Percentiles rank a stretch among this genome's conserved stretches.
These are phyloP conservation scores for Candida tibetensis DNA, from an alignment of 805 yeast species.

Conservation along the genomic window DNA sequence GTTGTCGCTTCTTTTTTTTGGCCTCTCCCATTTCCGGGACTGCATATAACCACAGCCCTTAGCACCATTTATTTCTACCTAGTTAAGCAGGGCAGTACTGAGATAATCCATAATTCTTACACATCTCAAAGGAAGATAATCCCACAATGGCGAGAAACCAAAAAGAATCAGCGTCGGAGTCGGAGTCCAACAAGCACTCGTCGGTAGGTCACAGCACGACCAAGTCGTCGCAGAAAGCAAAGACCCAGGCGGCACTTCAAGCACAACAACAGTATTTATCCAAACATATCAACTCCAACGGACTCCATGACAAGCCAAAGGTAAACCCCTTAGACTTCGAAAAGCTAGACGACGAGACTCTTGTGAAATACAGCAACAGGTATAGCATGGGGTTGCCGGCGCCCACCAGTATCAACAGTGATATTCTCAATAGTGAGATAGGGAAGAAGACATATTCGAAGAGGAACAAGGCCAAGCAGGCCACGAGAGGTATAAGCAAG, in stretches of 20 bases:
- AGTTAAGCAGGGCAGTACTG: too few relatives aligned
- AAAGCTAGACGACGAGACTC: constrained; percentile 55
- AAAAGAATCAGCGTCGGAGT: constrained; percentile 40
- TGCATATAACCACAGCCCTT: too few relatives aligned
- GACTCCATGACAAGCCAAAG: constrained; percentile 55
- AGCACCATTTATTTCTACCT: too few relatives aligned
- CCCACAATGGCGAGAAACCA: constrained; percentile 6
- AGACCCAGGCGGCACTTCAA: constrained; percentile 60
- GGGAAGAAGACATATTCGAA: constrained; percentile 66
- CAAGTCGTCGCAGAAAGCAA: constrained; percentile 55
- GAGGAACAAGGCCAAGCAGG: constrained; percentile 16
- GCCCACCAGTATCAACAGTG: constrained; percentile 67
- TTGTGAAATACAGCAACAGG: constrained; percentile 65
- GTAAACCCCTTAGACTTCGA: constrained; percentile 69
- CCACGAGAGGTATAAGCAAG: constrained; percentile 50
- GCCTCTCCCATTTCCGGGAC: too few relatives aligned
- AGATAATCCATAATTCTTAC: too few relatives aligned
- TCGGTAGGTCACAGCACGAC: constrained; percentile 13
- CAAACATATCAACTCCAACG: constrained; percentile 72
- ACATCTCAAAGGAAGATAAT: too few relatives aligned
- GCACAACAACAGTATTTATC: constrained; percentile 66
- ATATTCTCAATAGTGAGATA: constrained; percentile 62
- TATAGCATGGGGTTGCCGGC: constrained; percentile 57
- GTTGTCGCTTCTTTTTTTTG: constrained; percentile 11
- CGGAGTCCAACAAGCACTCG: constrained; percentile 21